Evolutionary conservation across 2,329 filamentous ascomycete species (phyloP).

Genomic region (Emericellopsis atlantica): DNA sequence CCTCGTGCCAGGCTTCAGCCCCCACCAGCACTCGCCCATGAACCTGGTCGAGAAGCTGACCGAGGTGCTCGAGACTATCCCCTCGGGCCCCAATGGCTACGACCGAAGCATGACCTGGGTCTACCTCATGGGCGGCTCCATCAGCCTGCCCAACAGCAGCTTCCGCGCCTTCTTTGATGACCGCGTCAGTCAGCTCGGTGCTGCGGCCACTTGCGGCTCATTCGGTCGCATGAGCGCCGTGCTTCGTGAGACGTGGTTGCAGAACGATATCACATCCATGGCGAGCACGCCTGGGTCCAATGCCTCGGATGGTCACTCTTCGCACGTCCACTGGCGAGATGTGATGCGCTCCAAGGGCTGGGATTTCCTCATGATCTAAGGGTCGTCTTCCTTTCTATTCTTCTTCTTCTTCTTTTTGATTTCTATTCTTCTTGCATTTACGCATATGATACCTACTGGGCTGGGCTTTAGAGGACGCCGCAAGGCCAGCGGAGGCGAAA

Average conservation of each 20-base stretch:
- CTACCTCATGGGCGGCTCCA: constrained; percentile 73
- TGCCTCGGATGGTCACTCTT: constrained; percentile 27
- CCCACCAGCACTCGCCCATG: constrained; percentile 58
- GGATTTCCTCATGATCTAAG: constrained; percentile 83
- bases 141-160: constrained; percentile 56
- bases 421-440: constrained; percentile 6
- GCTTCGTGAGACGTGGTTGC: constrained; percentile 73
- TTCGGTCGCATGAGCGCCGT: constrained; percentile 74
- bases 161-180: constrained; percentile 73
- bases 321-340: constrained; percentile 86
- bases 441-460: constrained; percentile 18
- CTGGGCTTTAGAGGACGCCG: constrained; percentile 25
- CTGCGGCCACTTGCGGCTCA: constrained; percentile 67
- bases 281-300: constrained; percentile 21
- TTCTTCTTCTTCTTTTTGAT: constrained; percentile 12
- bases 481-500: constrained; percentile 19
- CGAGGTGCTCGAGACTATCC: constrained; percentile 67
- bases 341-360: constrained; percentile 84
- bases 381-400: constrained; percentile 18
- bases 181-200: constrained; percentile 61
- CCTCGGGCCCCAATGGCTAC: constrained; percentile 67
- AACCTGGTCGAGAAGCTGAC: constrained; percentile 70
- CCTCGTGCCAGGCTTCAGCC: constrained; percentile 78
- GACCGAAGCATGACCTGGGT: constrained; percentile 92
- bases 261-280: constrained; percentile 45